phyloP scores from a whole-genome alignment of 2,329 filamentous ascomycete species.

The Blastomyces emzantsi region DNA sequence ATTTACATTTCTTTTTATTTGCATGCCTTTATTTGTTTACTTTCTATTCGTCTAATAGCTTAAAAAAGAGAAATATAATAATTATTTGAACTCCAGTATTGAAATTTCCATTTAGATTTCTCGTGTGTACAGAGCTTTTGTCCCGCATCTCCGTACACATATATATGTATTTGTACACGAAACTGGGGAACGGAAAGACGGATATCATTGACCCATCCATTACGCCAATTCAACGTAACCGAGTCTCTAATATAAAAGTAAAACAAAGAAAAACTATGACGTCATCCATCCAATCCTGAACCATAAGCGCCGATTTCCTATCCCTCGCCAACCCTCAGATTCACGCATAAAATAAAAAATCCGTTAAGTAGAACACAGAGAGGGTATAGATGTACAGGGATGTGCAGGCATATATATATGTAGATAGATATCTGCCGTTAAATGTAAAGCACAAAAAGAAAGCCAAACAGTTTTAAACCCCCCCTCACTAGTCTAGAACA shows the following conservation, averaged over 20 bases:
- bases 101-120: too few species aligned
- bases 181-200: too few species aligned
- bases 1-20: too few species aligned
- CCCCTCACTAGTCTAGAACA: slow-evolving; percentile 12
- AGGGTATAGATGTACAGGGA: too few species aligned
- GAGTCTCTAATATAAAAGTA: neutral
- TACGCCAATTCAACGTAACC: neutral
- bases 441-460: neutral
- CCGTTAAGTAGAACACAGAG: neutral
- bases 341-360: neutral
- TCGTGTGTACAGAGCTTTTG: too few species aligned
- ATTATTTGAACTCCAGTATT: too few species aligned
- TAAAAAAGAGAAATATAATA: too few species aligned
- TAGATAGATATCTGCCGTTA: neutral
- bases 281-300: neutral
- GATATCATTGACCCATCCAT: neutral
- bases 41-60: too few species aligned
- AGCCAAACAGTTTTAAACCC: neutral
- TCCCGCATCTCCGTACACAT: too few species aligned
- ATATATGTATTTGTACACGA: too few species aligned
- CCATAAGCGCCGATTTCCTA: neutral
- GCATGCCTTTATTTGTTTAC: too few species aligned
- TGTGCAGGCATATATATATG: neutral
- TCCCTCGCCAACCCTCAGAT: neutral
- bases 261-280: too few species aligned